phyloP scores from a whole-genome alignment of 352 stramenopile species.

The Phytophthora melonis region DNA sequence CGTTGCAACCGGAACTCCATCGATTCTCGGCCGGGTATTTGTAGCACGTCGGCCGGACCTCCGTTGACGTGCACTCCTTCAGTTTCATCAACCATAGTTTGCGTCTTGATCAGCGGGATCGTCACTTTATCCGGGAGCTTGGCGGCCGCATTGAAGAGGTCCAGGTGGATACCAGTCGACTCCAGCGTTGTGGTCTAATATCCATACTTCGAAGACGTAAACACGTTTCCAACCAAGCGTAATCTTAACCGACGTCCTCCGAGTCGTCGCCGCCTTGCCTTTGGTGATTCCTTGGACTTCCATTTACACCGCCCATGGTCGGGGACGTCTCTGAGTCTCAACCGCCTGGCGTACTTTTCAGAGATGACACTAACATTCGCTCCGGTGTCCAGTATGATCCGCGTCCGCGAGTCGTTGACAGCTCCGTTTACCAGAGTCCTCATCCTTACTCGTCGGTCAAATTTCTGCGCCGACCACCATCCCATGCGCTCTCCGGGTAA shows the following conservation, averaged over 20 bases:
- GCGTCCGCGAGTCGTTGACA: not conserved
- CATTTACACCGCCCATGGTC: not conserved
- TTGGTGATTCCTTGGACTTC: not conserved
- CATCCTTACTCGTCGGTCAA: not conserved
- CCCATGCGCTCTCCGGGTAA: not conserved
- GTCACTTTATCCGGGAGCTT: constrained; percentile 7
- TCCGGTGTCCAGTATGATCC: not conserved
- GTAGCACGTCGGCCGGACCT: no score
- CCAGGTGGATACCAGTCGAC: not conserved
- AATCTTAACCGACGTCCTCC: not conserved
- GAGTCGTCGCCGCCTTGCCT: not conserved
- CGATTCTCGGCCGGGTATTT: no score
- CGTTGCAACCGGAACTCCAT: no score
- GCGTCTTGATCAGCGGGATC: constrained; percentile 11
- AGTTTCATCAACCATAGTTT: not conserved
- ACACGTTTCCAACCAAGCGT: not conserved
- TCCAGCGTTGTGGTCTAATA: constrained; percentile 6
- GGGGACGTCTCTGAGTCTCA: not conserved
- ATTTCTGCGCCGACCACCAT: not conserved
- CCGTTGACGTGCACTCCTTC: no score
- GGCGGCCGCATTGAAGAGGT: not conserved
- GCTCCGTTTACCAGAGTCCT: not conserved
- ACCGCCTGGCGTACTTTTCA: not conserved
- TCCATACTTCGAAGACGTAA: not conserved
- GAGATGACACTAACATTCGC: no score